Evolutionary conservation across 1,139 yeast species (phyloP), one percentile per base, ranked within the genome.

Genomic region (Candida sojae): DNA sequence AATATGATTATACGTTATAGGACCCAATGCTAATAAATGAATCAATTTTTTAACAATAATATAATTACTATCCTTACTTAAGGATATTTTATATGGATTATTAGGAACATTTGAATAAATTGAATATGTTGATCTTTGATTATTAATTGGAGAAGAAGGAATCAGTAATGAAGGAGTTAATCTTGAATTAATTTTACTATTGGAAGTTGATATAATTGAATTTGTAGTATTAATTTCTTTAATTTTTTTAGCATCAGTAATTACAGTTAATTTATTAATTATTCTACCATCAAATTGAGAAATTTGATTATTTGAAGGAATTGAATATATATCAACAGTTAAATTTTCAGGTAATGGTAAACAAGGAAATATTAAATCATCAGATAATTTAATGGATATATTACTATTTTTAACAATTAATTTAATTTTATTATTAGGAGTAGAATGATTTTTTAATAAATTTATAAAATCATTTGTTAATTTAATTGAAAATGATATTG

Each of bases 1-100:
- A n/a, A 53, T 51, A 39, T 47, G 46, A 5, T 26, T 8, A 10
- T 36, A 31, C 8, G 71, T 57, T 34, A 64, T 61, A 8, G 80
- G 80, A 8, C 79, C 80, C 43, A 75, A 61, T 13, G 79, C 74
- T 46, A 72, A 43, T 50, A 68, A 62, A 44, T 66, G 62, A 21
- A 73, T 52, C 48, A 74, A 68, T 50, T 72, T 73, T 43, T 49
- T 42, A 10, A 56, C 31, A 6, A 60, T 46, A n/a, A 52, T 59
- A 9, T 56, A 44, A 11, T 52, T 48, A 3, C 68, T 43, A 48
- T 72, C 77, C n/a, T 55, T 31, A 49, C 53, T 63, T 71, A 12
- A 67, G 34, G 42, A 13, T 33, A 37, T 13, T 42, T 30, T 39
- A 9, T 39, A 39, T 2, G 42, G 42, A 21, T 39, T 39, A 8